A percentile compares a stretch with the other conserved stretches of the same genome.
These are phyloP conservation scores for Edhazardia aedis DNA, from an alignment of 371 early-diverging fungal species.

Conservation along the genomic window DNA sequence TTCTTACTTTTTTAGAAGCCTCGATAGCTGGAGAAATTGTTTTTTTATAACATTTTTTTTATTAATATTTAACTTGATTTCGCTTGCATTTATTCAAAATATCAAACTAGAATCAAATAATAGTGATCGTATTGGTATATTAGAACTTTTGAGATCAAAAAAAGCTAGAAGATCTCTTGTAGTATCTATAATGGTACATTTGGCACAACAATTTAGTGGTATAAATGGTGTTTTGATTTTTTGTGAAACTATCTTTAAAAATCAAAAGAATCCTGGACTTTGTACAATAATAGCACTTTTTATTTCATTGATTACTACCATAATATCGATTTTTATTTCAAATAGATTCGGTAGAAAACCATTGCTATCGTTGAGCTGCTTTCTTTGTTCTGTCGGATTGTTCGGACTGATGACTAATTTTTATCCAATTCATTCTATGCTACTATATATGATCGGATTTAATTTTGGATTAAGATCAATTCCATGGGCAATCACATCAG, in stretches of 20 bases:
- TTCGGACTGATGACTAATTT: conserved; percentile 9
- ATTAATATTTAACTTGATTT: conserved; percentile 2
- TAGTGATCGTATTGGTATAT: not conserved
- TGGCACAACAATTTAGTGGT: conserved; percentile 20
- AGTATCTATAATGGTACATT: conserved; percentile 11
- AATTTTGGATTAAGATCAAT: conserved; percentile 23
- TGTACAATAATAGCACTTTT: not conserved
- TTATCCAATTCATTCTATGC: no score
- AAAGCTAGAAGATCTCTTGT: conserved; percentile 11
- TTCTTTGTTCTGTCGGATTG: conserved; percentile 1
- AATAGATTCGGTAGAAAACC: conserved; percentile 24
- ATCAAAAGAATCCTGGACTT: not conserved
- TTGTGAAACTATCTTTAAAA: conserved; percentile 7
- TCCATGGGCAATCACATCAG: conserved; percentile 30
- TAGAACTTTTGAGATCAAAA: conserved; percentile 3
- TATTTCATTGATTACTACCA: conserved; percentile 1
- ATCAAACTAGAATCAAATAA: not conserved
- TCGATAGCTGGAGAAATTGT: not conserved
- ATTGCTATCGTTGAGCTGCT: conserved; percentile 8
- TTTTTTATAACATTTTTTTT: conserved; percentile 2
- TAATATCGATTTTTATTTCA: conserved; percentile 4
- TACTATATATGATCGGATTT: conserved; percentile 32
- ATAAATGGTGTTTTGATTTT: conserved; percentile 16
- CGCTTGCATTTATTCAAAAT: not conserved
- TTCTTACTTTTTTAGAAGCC: not conserved